phyloP scores from a whole-genome alignment of 805 yeast genomes.

The Metschnikowia henanensis region DNA sequence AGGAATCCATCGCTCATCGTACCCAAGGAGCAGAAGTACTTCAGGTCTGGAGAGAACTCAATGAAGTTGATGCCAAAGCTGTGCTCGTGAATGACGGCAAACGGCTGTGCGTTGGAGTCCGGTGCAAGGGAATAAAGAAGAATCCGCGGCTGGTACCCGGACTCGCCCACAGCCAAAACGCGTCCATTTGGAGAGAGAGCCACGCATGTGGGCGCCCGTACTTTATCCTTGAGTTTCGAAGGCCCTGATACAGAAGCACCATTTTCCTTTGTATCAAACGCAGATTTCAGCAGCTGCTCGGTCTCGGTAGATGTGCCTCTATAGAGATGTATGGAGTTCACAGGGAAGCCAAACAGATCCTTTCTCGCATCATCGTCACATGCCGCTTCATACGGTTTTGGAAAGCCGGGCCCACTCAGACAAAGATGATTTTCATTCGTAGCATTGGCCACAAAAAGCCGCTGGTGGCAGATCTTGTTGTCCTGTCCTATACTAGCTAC shows the following conservation, averaged over 20 bases:
- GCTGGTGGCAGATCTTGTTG: constrained; percentile 30
- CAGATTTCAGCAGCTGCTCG: neutral
- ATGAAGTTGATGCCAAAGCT: constrained; percentile 59
- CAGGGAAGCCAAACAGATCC: constrained; percentile 39
- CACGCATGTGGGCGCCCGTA: constrained; percentile 56
- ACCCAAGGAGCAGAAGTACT: constrained; percentile 59
- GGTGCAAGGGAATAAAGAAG: constrained; percentile 57
- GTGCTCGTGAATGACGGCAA: constrained; percentile 59
- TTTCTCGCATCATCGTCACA: constrained; percentile 11
- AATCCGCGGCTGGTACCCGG: constrained; percentile 68
- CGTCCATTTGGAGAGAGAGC: constrained; percentile 55
- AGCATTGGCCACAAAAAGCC: constrained; percentile 53
- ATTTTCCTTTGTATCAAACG: constrained; percentile 1
- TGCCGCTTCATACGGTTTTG: neutral
- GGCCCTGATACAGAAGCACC: neutral
- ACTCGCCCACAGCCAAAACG: constrained; percentile 67
- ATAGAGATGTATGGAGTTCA: constrained; percentile 9
- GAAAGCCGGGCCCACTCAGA: neutral
- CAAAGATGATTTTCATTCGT: neutral
- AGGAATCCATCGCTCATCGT: constrained; percentile 68
- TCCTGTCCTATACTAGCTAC: constrained; percentile 37
- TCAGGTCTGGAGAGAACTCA: constrained; percentile 59
- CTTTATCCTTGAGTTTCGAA: constrained; percentile 36
- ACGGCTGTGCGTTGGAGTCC: constrained; percentile 47
- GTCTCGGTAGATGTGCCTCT: constrained; percentile 12